Conservation (phyloP, 805 yeast species). For the Lipomyces chichibuensis region DNA sequence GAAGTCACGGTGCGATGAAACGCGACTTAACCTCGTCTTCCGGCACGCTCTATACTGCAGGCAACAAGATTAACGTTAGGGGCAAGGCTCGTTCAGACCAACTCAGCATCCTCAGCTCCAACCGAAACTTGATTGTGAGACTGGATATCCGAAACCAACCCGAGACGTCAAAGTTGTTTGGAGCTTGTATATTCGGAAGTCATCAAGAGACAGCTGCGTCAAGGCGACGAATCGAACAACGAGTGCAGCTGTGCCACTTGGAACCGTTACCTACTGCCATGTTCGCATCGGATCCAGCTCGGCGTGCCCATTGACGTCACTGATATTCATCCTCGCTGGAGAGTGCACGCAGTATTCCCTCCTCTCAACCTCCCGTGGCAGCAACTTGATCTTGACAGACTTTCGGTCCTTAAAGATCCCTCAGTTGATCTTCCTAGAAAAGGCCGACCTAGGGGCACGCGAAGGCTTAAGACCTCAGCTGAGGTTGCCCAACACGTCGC, state of each 20-base stretch:
- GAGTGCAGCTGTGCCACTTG: not conserved
- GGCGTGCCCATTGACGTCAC: not conserved
- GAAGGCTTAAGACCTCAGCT: too few relatives aligned
- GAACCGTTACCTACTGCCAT: not conserved
- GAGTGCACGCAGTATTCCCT: not conserved
- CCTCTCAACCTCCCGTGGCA: not conserved
- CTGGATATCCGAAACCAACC: not conserved
- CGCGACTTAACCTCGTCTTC: not conserved
- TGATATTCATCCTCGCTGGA: not conserved
- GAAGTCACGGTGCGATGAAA: not conserved
- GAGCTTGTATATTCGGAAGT: not conserved
- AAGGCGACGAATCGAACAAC: not conserved
- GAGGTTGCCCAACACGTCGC: too few relatives aligned
- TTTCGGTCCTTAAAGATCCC: not conserved
- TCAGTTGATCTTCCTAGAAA: not conserved
- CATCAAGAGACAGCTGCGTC: not conserved
- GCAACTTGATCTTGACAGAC: not conserved
- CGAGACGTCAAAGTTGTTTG: not conserved
- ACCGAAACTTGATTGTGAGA: not conserved
- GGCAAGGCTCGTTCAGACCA: not conserved
- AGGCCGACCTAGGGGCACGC: not conserved
- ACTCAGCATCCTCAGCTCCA: not conserved
- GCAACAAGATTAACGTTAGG: conserved; percentile 41
- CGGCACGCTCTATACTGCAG: too few relatives aligned
- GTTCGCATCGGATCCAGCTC: not conserved